Evolutionary conservation across 2,329 filamentous ascomycete genomes (phyloP).

Genomic region (Monosporascus sp.): DNA sequence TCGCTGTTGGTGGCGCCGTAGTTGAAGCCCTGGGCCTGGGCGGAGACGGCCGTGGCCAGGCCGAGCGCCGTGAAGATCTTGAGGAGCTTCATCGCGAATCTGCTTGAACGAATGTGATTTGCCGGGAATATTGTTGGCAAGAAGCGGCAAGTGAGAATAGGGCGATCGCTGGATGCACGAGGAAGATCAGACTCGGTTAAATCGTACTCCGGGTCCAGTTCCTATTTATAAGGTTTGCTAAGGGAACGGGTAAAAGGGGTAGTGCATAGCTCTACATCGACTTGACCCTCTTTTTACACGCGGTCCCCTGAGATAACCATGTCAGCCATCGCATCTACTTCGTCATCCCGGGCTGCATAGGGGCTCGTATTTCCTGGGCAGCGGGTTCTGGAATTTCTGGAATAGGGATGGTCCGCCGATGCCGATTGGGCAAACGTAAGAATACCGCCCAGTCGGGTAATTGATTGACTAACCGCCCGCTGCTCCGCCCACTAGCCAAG

Average conservation of each 20-base stretch:
- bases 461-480: not conserved
- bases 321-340: not conserved
- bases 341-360: not conserved
- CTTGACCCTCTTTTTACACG: not conserved
- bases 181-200: not conserved
- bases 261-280: not conserved
- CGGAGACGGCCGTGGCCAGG: conserved; percentile 8
- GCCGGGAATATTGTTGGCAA: not conserved
- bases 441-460: not conserved
- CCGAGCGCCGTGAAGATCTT: conserved; percentile 10
- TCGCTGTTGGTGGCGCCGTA: conserved; percentile 37
- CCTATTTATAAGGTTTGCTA: no score
- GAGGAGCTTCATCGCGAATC: conserved; percentile 13
- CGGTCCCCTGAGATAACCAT: not conserved
- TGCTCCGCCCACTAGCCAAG: not conserved
- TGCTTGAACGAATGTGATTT: not conserved
- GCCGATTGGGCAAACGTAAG: not conserved
- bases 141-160: not conserved
- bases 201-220: no score
- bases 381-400: not conserved
- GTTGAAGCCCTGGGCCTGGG: conserved; percentile 37
- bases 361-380: not conserved
- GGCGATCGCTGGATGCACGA: not conserved
- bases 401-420: not conserved
- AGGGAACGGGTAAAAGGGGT: not conserved